A percentile compares a stretch with the other conserved stretches of the same genome.
These are phyloP conservation scores for Chlorella sp. DNA, from an alignment of 139 green algal genomes.

Conservation along the genomic window DNA sequence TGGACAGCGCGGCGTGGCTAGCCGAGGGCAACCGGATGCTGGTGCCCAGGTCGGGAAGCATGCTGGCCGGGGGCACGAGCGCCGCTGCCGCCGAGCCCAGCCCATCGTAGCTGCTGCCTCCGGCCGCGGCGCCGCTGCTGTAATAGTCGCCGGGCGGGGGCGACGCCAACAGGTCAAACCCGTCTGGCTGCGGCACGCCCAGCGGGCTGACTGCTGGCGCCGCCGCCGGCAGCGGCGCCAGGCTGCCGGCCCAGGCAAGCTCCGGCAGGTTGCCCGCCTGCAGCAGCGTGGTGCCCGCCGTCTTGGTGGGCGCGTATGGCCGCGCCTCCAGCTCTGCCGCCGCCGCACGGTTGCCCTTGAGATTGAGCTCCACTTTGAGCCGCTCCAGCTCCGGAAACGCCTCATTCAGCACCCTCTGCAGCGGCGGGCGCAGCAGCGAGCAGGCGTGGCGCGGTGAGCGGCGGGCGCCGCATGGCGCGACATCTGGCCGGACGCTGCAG, in stretches of 20 bases:
- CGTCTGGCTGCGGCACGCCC: constrained; percentile 17
- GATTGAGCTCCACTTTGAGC: constrained; percentile 55
- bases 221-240: not conserved
- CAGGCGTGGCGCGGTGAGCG: no score
- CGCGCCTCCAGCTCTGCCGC: constrained; percentile 8
- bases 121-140: not conserved
- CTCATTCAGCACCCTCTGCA: no score
- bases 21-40: constrained; percentile 21
- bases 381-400: constrained; percentile 71
- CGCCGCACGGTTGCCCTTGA: not conserved
- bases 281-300: constrained; percentile 47
- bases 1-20: constrained; percentile 33
- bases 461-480: no score
- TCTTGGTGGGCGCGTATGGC: constrained; percentile 43
- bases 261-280: constrained; percentile 59
- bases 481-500: no score
- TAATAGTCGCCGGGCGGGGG: not conserved
- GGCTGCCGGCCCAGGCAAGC: constrained; percentile 56
- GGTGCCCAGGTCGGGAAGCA: constrained; percentile 10
- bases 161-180: constrained; percentile 15
- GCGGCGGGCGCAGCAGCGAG: no score
- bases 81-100: not conserved
- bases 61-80: not conserved
- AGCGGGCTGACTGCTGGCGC: not conserved
- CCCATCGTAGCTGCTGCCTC: not conserved